phyloP scores from a whole-genome alignment of 2,329 filamentous ascomycete genomes.

The Alternaria sp. region DNA sequence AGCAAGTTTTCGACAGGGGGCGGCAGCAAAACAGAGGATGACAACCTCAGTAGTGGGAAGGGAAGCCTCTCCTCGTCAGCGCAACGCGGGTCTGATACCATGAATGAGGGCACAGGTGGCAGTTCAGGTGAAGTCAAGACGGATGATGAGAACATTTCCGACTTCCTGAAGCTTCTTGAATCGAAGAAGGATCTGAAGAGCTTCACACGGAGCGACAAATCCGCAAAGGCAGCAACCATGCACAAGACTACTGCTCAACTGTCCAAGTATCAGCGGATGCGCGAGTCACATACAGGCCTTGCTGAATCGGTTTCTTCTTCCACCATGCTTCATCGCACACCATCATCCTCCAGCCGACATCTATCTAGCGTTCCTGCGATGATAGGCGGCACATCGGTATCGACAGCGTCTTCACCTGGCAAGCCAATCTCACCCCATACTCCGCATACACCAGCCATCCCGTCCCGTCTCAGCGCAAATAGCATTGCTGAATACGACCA shows the following conservation, averaged over 20 bases:
- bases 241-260: constrained; percentile 80
- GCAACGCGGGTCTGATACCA: constrained; percentile 77
- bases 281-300: constrained; percentile 84
- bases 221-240: constrained; percentile 68
- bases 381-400: constrained; percentile 72
- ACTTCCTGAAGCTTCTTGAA: constrained; percentile 89
- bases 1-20: constrained; percentile 79
- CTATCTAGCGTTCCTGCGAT: constrained; percentile 69
- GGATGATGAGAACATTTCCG: constrained; percentile 91
- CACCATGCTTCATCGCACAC: constrained; percentile 81
- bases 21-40: constrained; percentile 72
- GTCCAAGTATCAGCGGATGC: constrained; percentile 85
- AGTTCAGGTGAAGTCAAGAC: constrained; percentile 71
- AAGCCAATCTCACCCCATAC: constrained; percentile 91
- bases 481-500: constrained; percentile 75
- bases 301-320: constrained; percentile 95
- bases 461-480: constrained; percentile 90
- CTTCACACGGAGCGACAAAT: constrained; percentile 70
- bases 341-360: constrained; percentile 77
- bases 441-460: constrained; percentile 90
- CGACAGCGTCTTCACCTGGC: constrained; percentile 83
- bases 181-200: constrained; percentile 84
- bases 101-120: constrained; percentile 71
- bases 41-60: constrained; percentile 80
- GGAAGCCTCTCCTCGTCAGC: constrained; percentile 74